Evolutionary conservation across 352 stramenopile genomes (phyloP), one percentile per base, ranked within the genome.

Genomic region (Proteromonas lacertae): DNA sequence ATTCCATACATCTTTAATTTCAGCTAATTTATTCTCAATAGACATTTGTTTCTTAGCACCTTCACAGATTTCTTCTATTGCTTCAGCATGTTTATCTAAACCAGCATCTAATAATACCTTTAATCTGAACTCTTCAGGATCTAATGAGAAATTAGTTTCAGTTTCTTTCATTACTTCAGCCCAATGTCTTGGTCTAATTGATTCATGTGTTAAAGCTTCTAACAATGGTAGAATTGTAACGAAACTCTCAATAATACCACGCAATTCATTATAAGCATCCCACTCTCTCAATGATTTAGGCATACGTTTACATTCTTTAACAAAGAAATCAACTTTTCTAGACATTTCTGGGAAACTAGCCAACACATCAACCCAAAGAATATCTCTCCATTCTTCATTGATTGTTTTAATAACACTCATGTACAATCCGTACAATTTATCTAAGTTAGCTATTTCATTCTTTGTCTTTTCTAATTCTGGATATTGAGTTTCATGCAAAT

Each of bases 371-470:
- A 38, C 45, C 65, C 67, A 81, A 9, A 50, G 23, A 25, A 78
- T 51, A 2, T 22, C 32, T 9, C 54, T 49, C 37, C 66, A 74
- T 40, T 64, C 55, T 6, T 76, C 61, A 25, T 25, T 25, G 33
- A 75, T 57, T 0, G 57, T 64, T 18, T 52, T 50, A 28, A 68
- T 52, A 0, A 82, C 66, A 38, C 84, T 69, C 54, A 76, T 64
- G 40, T 76, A 83, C 0, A 84, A 51, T 8, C 53, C 55, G 22
- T 82, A 83, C 4, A 84, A 51, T 40, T 78, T 65, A 32, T 81
- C 67, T 17, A 80, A 39, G 1, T 82, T 42, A 13, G 47, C 45
- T 30, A 82, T 44, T 46, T 83, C 69, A 40, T 83, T 80, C 13
- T 66, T 64, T 14, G 65, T 80, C 25, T 71, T 69, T 1, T 59